Base-by-base conservation (phyloP, 148 eudicot species). In the Fagopyrum homotropicum region DNA sequence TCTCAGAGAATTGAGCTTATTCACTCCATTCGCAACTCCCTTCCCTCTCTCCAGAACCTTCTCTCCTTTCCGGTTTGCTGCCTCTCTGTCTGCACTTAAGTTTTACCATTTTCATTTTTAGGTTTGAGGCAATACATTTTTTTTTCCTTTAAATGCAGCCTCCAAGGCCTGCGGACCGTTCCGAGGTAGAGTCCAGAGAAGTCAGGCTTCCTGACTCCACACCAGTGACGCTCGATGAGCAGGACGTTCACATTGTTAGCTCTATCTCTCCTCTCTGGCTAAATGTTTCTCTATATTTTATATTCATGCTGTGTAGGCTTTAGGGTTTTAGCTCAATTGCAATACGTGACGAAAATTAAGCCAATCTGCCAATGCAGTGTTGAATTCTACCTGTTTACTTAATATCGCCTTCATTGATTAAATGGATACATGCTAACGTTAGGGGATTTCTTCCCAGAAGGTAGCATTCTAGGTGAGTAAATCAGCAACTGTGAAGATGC, bases 211-310 rank as follows among this genome's bases (percentile, higher is more conserved):
- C 97, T 45, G 88, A 88, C 78, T 87, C 91, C 56, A 76, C 88
- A 7, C 87, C 87, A 6, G 88, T 92, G 9, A 82, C 98, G 11
- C 87, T 96, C 50, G 99, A 96, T 74, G 99, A 92, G 70, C 97
- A 92, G 74, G 99, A 96, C 83, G 98, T 90, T 78, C 93, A 88
- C 72, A 88, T 96, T 82, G 99, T 92, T 22, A 83, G 99, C 84
- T 82, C 40, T 35, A 35, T 59, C 14, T 64, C 15, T 22, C 7
- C 4, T n/a, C 73, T 70, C 51, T 29, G 12, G 44, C 46, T 11
- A 12, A 4, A 35, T 35, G 46, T 64, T 59, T 64, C 16, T 61
- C 46, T 35, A 9, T 40, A 1, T 9, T 40, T 35, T 29, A 35
- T 40, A 43, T 66, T 17, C 12, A 4, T 63, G 69, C 8, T 63